Evolutionary conservation across 495 filamentous ascomycete genomes (phyloP).

Genomic region (Neurospora cerealis): DNA sequence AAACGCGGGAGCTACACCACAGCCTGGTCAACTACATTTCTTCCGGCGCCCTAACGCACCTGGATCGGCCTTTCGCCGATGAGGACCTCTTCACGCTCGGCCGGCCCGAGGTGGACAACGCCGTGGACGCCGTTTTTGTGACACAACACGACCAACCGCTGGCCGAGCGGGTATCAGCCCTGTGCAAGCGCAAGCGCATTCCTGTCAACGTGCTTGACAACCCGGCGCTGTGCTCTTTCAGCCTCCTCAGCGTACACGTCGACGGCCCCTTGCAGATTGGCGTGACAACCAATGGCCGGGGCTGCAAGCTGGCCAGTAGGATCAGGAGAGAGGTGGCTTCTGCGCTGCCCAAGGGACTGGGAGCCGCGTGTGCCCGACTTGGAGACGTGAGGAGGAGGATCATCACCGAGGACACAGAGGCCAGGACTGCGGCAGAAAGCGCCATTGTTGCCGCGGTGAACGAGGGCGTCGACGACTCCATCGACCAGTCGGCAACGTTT

Average conservation of each 20-base stretch:
- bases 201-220: conserved; percentile 90
- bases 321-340: conserved; percentile 81
- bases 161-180: conserved; percentile 56
- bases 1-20: conserved; percentile 46
- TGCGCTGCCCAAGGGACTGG: conserved; percentile 69
- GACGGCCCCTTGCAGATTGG: conserved; percentile 93
- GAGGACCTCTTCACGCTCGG: conserved; percentile 68
- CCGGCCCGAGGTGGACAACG: conserved; percentile 61
- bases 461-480: conserved; percentile 65
- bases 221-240: conserved; percentile 81
- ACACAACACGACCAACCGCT: conserved; percentile 45
- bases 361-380: conserved; percentile 65
- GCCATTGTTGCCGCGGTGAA: conserved; percentile 26
- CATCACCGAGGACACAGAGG: conserved; percentile 49
- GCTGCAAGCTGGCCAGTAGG: conserved; percentile 89
- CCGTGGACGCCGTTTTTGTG: conserved; percentile 91
- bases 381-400: conserved; percentile 67
- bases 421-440: conserved; percentile 14
- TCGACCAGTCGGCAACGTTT: conserved; percentile 77
- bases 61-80: conserved; percentile 59
- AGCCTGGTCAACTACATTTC: conserved; percentile 63
- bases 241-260: conserved; percentile 74
- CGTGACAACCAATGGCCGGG: conserved; percentile 89
- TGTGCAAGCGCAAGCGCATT: conserved; percentile 72
- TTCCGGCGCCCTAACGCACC: conserved; percentile 60